Evolutionary conservation across 73 alveolate species (phyloP).

Genomic region (Durusdinium trenchii): DNA sequence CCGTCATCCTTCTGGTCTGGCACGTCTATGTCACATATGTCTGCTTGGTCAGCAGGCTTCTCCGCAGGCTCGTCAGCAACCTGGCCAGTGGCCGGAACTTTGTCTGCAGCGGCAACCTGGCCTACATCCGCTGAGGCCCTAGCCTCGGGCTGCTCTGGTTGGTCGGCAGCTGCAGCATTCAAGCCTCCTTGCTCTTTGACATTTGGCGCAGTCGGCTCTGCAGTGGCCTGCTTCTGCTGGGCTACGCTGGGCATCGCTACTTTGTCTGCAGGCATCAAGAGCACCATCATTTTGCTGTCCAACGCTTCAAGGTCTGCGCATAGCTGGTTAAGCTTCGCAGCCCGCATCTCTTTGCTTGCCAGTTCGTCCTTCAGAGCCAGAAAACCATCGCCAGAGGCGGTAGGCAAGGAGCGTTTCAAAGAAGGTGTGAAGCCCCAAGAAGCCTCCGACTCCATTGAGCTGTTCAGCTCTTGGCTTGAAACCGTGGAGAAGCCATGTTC

Average conservation of each 20-base stretch:
- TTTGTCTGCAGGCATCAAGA: background rate
- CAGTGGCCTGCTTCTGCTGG: background rate
- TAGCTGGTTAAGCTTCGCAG: background rate
- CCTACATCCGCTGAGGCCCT: background rate
- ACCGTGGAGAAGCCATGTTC: background rate
- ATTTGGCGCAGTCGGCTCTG: background rate
- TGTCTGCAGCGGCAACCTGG: background rate
- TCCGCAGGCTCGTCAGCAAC: background rate
- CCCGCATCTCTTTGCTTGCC: background rate
- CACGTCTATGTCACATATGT: background rate
- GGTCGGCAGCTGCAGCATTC: background rate
- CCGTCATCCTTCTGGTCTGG: background rate
- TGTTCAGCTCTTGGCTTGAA: background rate
- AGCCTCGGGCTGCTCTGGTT: background rate
- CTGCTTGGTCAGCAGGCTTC: background rate
- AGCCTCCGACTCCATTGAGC: background rate
- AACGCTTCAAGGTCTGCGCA: background rate
- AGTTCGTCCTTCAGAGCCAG: background rate
- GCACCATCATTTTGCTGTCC: conserved; percentile 19
- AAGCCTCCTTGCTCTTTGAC: background rate
- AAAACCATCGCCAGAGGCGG: background rate
- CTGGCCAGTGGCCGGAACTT: background rate
- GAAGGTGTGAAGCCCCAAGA: background rate
- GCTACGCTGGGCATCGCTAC: background rate
- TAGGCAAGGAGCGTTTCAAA: background rate